These are phyloP conservation scores for Trichodelitschia bisporula DNA, from an alignment of 495 filamentous ascomycete species.

Conservation along the genomic window DNA sequence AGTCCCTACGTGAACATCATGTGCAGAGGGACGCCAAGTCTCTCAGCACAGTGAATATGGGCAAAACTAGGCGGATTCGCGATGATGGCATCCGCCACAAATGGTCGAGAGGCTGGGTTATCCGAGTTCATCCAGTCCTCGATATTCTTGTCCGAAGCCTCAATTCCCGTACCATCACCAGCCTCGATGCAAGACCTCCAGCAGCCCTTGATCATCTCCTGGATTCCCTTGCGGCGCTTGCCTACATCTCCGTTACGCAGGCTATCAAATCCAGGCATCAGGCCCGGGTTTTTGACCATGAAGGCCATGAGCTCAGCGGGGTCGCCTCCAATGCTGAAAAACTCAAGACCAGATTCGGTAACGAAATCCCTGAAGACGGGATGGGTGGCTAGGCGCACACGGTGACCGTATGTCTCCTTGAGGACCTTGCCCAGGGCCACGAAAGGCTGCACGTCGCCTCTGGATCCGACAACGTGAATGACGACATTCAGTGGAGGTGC, in stretches of 20 bases:
- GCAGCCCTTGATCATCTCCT: conserved; percentile 34
- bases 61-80: conserved; percentile 44
- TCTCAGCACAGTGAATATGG: conserved; percentile 38
- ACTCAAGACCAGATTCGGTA: conserved; percentile 27
- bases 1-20: conserved; percentile 32
- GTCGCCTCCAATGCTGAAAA: conserved; percentile 40
- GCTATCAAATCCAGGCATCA: conserved; percentile 20
- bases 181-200: conserved; percentile 38
- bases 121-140: conserved; percentile 1
- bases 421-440: conserved; percentile 27
- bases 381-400: conserved; percentile 40
- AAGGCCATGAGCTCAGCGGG: conserved; percentile 37
- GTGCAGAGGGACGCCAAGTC: conserved; percentile 33
- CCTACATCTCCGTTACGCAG: conserved; percentile 17
- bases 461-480: conserved; percentile 27
- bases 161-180: conserved; percentile 14
- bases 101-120: conserved; percentile 18
- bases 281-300: conserved; percentile 21
- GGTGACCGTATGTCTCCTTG: conserved; percentile 19
- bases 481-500: conserved; percentile 22
- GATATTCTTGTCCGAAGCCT: conserved; percentile 7
- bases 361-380: conserved; percentile 32
- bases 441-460: conserved; percentile 30
- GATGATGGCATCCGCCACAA: conserved; percentile 42
- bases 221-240: conserved; percentile 18